Evolutionary conservation across 257 asterid genomes (phyloP), one percentile per base, ranked within the genome.

Genomic region (Nicotiana attenuata): DNA sequence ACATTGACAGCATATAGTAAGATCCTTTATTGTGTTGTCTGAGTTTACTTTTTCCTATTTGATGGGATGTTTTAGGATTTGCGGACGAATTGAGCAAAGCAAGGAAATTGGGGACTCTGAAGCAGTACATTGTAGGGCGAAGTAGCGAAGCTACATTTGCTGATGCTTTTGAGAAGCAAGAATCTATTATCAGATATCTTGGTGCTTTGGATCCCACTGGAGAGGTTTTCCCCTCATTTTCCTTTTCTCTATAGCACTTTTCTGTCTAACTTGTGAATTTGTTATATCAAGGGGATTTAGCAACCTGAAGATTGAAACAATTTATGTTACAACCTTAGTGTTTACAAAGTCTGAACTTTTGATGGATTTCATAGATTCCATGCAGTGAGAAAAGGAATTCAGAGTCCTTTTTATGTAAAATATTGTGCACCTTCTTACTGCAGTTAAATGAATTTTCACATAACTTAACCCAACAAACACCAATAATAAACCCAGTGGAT

Each of bases 1-100:
- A 41, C 50, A 41, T 3, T 41, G 50, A 41, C 50, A 8, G 13
- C 50, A 41, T 41, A 9, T 41, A 9, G 50, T 41, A 41, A 41
- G 3, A 41, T 41, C 50, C 50, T 41, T 41, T 41, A 9, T 41
- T 41, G 50, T 41, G 11, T 41, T 41, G 50, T 41, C 13, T 41
- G 50, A 41, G 13, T 41, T 41, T 41, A 41, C 50, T 41, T 3
- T 10, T 41, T 41, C 50, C 50, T 41, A 41, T 41, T 41, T 41
- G 50, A 41, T 41, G 3, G 50, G 50, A 41, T 41, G 50, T 9
- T 41, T 8, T 86, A 94, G 97, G 87, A 66, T 95, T 93, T 80
- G 97, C 99, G 50, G 95, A 93, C 83, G 90, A 91, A 89, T 83
- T 93, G 95, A 84, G 95, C 84, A 91, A 83, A 86, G 97, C 97